Conservation (phyloP, 2,329 filamentous ascomycete genomes). For the Claviceps arundinis region DNA sequence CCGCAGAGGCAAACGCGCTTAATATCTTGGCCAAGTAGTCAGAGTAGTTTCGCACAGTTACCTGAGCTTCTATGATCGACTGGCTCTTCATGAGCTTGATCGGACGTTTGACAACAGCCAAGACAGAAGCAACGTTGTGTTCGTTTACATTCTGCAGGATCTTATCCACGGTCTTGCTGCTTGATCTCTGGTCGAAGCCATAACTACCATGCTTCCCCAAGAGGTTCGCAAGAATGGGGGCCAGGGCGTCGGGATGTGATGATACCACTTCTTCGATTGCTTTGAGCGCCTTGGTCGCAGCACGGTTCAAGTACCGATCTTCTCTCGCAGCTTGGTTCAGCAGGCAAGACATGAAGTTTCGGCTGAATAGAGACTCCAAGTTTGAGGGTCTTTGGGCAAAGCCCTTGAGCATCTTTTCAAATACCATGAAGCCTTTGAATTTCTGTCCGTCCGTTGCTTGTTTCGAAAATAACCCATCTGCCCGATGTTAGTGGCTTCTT, state of each 20-base stretch:
- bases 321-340: slow-evolving; percentile 71
- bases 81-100: slow-evolving; percentile 17
- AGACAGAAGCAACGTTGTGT: slow-evolving; percentile 39
- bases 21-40: slow-evolving; percentile 41
- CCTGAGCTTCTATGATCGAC: slow-evolving; percentile 16
- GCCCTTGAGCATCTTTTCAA: slow-evolving; percentile 57
- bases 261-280: slow-evolving; percentile 53
- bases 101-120: slow-evolving; percentile 34
- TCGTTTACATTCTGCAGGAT: slow-evolving; percentile 49
- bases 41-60: slow-evolving; percentile 33
- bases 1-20: slow-evolving; percentile 20
- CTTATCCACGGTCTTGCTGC: slow-evolving; percentile 70
- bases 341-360: slow-evolving; percentile 68
- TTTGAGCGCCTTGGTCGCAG: slow-evolving; percentile 64
- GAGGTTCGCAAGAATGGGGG: slow-evolving; percentile 51
- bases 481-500: slow-evolving; percentile 11
- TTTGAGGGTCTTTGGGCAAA: slow-evolving; percentile 32
- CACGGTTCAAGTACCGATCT: slow-evolving; percentile 67
- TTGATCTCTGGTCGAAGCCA: slow-evolving; percentile 77
- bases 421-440: slow-evolving; percentile 80
- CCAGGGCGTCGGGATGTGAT: slow-evolving; percentile 43
- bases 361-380: slow-evolving; percentile 56
- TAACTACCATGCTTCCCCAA: slow-evolving; percentile 56
- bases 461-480: slow-evolving; percentile 72
- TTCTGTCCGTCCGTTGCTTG: slow-evolving; percentile 79